Conservation (phyloP, 441 rosid genomes). For the Euphorbia schlechtendalii region DNA sequence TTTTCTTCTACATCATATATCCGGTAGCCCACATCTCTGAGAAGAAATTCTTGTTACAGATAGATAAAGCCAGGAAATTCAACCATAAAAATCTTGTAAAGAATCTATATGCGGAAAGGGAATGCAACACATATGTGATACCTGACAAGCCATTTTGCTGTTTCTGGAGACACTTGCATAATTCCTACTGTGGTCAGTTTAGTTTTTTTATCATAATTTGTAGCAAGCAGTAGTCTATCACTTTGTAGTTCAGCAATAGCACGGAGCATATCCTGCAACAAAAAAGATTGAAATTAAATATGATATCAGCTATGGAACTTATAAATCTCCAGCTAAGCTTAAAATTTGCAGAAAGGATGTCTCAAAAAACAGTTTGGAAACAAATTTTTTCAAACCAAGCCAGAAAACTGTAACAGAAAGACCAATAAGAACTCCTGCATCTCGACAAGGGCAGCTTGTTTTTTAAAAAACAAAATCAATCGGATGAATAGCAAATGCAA, state of each 20-base stretch:
- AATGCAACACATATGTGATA: slow-evolving; percentile 22
- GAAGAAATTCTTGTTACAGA: slow-evolving; percentile 23
- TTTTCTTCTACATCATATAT: slow-evolving; percentile 46
- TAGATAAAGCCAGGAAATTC: slow-evolving; percentile 1
- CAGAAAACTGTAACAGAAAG: neutral
- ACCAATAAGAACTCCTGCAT: neutral
- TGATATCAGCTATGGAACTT: slow-evolving; percentile 5
- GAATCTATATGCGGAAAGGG: neutral
- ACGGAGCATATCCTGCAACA: slow-evolving; percentile 74
- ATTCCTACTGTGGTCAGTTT: slow-evolving; percentile 68
- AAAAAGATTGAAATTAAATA: slow-evolving; percentile 13
- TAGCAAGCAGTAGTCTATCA: slow-evolving; percentile 70
- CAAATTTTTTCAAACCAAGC: neutral
- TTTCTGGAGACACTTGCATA: slow-evolving; percentile 63
- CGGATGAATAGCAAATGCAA: neutral
- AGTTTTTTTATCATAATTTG: slow-evolving; percentile 53
- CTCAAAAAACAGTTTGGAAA: neutral
- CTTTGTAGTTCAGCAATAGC: slow-evolving; percentile 92
- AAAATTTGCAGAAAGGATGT: neutral
- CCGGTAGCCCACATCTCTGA: slow-evolving; percentile 62
- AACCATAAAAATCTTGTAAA: slow-evolving; percentile 2
- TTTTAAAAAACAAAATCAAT: neutral
- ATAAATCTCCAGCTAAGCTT: neutral
- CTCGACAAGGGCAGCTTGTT: neutral
- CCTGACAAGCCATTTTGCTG: slow-evolving; percentile 69